phyloP scores from a whole-genome alignment of 106 monocot species.

The Platanthera zijinensis region DNA sequence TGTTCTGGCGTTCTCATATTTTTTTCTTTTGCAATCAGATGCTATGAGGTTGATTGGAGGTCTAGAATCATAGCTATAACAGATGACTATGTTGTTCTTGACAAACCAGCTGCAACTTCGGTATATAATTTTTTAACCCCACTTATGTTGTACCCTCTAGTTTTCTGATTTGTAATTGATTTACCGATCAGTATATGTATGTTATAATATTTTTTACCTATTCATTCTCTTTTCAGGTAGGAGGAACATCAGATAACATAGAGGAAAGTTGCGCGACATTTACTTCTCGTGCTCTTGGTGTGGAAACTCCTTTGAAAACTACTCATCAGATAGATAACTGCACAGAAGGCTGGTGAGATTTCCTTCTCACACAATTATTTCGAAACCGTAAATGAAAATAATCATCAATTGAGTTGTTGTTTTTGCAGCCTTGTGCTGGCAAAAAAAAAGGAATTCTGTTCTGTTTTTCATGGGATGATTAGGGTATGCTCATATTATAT shows the following conservation, averaged over 20 bases:
- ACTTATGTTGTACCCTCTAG: neutral
- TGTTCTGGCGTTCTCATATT: neutral
- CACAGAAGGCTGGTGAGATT: conserved; percentile 87
- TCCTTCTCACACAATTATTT: conserved; percentile 2
- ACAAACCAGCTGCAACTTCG: conserved; percentile 94
- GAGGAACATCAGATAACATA: conserved; percentile 93
- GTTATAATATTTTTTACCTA: neutral
- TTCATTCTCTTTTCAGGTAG: conserved; percentile 44
- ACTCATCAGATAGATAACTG: conserved; percentile 99
- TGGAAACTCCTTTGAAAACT: conserved; percentile 58
- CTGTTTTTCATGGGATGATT: conserved; percentile 86
- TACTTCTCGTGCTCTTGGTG: conserved; percentile 81
- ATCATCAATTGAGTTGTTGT: neutral
- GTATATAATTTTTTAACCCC: conserved; percentile 37
- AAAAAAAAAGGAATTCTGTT: conserved; percentile 89
- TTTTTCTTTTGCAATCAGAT: conserved; percentile 27
- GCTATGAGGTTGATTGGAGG: conserved; percentile 98
- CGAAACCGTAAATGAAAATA: neutral
- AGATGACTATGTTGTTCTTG: conserved; percentile 79
- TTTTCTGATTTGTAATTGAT: neutral
- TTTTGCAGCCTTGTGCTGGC: conserved; percentile 82
- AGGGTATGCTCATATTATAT: conserved; percentile 49
- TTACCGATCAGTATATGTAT: neutral
- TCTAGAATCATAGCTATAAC: conserved; percentile 78
- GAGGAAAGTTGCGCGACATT: conserved; percentile 93